Percentiles rank a stretch among this genome's conserved stretches.
Conservation (phyloP, 192 early-diverging fungal genomes). For the Jimgerdemannia lactiflua region DNA sequence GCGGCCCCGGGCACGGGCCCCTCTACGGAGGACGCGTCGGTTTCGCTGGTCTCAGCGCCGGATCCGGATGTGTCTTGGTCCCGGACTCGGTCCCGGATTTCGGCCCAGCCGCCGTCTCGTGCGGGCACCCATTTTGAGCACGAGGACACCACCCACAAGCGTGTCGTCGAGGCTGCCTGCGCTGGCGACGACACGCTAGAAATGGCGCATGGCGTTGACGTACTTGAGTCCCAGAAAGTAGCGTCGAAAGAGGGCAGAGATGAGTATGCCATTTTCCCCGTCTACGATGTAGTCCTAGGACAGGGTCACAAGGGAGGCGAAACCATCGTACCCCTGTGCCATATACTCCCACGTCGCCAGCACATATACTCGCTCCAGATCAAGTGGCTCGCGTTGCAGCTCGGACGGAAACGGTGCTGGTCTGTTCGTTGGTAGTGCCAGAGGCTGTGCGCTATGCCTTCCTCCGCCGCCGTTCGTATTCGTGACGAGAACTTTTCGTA, state of each 20-base stretch:
- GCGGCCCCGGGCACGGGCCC: too few species aligned
- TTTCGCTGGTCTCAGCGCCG: constrained; percentile 13
- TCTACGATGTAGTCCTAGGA: constrained; percentile 50
- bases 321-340: constrained; percentile 64
- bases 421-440: constrained; percentile 6
- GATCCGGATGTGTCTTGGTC: background rate
- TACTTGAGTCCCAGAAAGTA: constrained; percentile 62
- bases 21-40: too few species aligned
- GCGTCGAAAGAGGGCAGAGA: constrained; percentile 49
- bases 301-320: constrained; percentile 31
- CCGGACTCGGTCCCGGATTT: background rate
- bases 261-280: constrained; percentile 60
- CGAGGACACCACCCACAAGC: too few species aligned
- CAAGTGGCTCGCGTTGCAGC: constrained; percentile 38
- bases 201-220: constrained; percentile 47
- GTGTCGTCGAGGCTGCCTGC: constrained; percentile 17
- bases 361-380: constrained; percentile 43
- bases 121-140: too few species aligned
- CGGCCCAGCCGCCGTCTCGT: too few species aligned
- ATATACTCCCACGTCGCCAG: constrained; percentile 60
- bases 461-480: background rate
- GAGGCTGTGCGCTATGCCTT: background rate
- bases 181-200: constrained; percentile 25
- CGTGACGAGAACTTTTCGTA: constrained; percentile 39
- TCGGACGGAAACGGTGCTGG: too few species aligned